Conservation (phyloP, 2,329 filamentous ascomycete species). For the Incumbomyces delicatus region DNA sequence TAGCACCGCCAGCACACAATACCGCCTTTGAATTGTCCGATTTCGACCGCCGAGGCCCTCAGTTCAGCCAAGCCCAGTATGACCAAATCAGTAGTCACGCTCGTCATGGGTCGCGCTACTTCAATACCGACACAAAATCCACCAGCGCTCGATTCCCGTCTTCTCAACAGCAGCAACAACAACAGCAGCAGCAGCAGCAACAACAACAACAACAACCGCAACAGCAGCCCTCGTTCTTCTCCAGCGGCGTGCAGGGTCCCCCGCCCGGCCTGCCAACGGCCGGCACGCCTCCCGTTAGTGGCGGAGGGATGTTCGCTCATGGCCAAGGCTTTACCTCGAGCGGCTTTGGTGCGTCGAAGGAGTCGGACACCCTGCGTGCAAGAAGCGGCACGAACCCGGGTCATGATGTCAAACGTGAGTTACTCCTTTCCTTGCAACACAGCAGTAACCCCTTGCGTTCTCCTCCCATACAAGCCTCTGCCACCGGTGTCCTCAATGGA, state of each 20-base stretch:
- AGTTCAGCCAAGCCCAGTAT: slow-evolving; percentile 55
- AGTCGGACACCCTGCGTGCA: slow-evolving; percentile 66
- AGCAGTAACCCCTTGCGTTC: slow-evolving; percentile 59
- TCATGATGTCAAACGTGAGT: slow-evolving; percentile 96
- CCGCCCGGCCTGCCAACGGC: slow-evolving; percentile 93
- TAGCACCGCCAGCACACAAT: slow-evolving; percentile 31
- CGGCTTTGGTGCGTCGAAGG: slow-evolving; percentile 58
- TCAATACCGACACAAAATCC: slow-evolving; percentile 60
- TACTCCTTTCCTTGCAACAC: slow-evolving; percentile 85
- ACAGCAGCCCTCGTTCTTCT: slow-evolving; percentile 58
- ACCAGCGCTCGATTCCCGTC: slow-evolving; percentile 29
- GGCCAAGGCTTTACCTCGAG: slow-evolving; percentile 67
- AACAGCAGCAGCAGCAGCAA: no score
- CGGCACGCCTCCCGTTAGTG: slow-evolving; percentile 75
- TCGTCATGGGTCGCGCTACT: slow-evolving; percentile 73
- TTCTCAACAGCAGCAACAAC: slow-evolving; percentile 12
- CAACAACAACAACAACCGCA: no score
- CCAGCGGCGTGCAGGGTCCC: slow-evolving; percentile 77
- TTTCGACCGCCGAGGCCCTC: slow-evolving; percentile 45
- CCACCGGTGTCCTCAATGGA: slow-evolving; percentile 81
- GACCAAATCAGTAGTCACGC: slow-evolving; percentile 54
- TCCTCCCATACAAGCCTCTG: slow-evolving; percentile 79
- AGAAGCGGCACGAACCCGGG: slow-evolving; percentile 55
- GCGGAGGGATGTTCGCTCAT: slow-evolving; percentile 78
- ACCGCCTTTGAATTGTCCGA: slow-evolving; percentile 24